These are phyloP conservation scores for Venturiaceae sp. DNA, from an alignment of 2,329 filamentous ascomycete genomes.

Conservation along the genomic window DNA sequence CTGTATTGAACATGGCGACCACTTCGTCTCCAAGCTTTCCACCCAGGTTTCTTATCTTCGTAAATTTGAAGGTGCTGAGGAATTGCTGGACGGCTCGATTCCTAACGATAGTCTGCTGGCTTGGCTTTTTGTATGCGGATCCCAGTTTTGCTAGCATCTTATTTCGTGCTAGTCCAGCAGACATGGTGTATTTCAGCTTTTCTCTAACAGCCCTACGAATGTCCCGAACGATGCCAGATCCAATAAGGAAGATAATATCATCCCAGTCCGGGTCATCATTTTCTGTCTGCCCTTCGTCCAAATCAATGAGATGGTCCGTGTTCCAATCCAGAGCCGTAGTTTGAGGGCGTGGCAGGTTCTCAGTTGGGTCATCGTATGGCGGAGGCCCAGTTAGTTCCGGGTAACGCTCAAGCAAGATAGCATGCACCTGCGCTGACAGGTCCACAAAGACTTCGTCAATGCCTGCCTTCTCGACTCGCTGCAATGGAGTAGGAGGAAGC, in stretches of 20 bases:
- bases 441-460: slow-evolving; percentile 96
- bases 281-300: slow-evolving; percentile 64
- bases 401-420: slow-evolving; percentile 64
- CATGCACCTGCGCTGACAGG: slow-evolving; percentile 74
- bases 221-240: slow-evolving; percentile 75
- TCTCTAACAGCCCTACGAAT: slow-evolving; percentile 61
- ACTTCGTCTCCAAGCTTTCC: slow-evolving; percentile 90
- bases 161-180: slow-evolving; percentile 78
- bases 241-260: slow-evolving; percentile 77
- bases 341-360: slow-evolving; percentile 62
- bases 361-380: slow-evolving; percentile 64
- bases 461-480: slow-evolving; percentile 83
- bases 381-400: slow-evolving; percentile 58
- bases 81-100: slow-evolving; percentile 75
- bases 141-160: slow-evolving; percentile 95
- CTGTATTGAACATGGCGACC: slow-evolving; percentile 69
- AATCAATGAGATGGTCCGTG: slow-evolving; percentile 69
- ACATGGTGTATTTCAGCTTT: slow-evolving; percentile 78
- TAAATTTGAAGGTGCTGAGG: slow-evolving; percentile 78
- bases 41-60: slow-evolving; percentile 89
- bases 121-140: slow-evolving; percentile 85
- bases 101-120: slow-evolving; percentile 87
- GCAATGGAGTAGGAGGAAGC: slow-evolving; percentile 51
- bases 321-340: slow-evolving; percentile 73
- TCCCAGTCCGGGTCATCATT: slow-evolving; percentile 89